Evolutionary conservation across 1,284 basidiomycete species (phyloP).

Genomic region (Cryptococcus sp.): DNA sequence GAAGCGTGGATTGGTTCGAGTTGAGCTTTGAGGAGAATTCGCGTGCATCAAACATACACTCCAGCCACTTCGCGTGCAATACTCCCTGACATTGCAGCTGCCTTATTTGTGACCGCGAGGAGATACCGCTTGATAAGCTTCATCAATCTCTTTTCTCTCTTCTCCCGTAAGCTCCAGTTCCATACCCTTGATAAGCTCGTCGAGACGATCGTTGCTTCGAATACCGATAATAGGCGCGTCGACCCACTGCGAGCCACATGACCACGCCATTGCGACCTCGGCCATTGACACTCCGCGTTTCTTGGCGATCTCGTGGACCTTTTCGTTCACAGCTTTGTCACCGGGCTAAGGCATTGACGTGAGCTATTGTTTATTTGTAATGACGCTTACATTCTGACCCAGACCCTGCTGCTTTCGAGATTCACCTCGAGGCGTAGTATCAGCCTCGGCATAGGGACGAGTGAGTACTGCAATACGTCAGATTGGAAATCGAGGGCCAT

Average conservation of each 20-base stretch:
- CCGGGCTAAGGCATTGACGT: no score
- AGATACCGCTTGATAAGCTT: constrained; percentile 13
- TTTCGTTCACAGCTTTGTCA: constrained; percentile 65
- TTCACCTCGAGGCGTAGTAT: no score
- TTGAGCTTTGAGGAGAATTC: no score
- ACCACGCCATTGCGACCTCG: constrained; percentile 54
- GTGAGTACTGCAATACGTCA: background rate
- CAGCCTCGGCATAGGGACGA: background rate
- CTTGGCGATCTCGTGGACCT: constrained; percentile 60
- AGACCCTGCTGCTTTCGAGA: no score
- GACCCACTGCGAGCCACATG: constrained; percentile 27
- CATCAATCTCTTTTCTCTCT: constrained; percentile 29
- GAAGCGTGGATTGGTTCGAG: no score
- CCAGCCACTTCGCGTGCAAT: no score
- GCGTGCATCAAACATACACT: no score
- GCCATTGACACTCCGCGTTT: constrained; percentile 61
- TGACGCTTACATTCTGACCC: no score
- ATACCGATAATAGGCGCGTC: constrained; percentile 44
- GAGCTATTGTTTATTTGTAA: no score
- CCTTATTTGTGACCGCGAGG: background rate
- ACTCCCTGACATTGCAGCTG: no score
- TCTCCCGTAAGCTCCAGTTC: constrained; percentile 29
- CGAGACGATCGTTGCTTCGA: constrained; percentile 30
- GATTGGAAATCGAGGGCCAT: background rate
- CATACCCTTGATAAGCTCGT: constrained; percentile 37